phyloP scores from a whole-genome alignment of 2,329 filamentous ascomycete species.

The Phaeoacremonium minimum region DNA sequence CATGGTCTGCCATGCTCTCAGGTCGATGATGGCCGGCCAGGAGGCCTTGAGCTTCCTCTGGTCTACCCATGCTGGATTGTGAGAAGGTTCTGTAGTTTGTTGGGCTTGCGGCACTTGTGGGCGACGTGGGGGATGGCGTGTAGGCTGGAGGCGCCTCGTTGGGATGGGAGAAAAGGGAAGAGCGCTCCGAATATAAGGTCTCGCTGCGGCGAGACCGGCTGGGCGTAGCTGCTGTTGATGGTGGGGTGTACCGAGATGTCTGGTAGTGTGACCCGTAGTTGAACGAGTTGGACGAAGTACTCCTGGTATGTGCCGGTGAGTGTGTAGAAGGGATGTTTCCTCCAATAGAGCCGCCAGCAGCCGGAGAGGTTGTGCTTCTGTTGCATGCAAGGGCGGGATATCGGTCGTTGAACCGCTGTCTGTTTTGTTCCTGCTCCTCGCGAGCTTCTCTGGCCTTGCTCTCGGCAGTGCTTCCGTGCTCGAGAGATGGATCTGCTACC shows the following conservation, averaged over 20 bases:
- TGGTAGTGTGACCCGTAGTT: background rate
- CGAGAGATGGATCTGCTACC: constrained; percentile 42
- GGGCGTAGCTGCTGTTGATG: constrained; percentile 12
- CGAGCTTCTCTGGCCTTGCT: constrained; percentile 41
- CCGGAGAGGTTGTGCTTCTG: too few relatives aligned
- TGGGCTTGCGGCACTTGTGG: constrained; percentile 11
- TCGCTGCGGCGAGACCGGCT: constrained; percentile 13
- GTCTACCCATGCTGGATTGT: constrained; percentile 29
- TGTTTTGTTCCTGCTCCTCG: constrained; percentile 26
- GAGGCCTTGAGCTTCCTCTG: constrained; percentile 32
- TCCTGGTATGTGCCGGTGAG: background rate
- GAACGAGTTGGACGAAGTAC: background rate
- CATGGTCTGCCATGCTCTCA: constrained; percentile 38
- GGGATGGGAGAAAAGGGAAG: constrained; percentile 14
- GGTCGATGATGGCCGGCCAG: constrained; percentile 33
- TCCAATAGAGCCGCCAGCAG: background rate
- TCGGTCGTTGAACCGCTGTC: background rate
- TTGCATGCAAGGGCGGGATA: background rate
- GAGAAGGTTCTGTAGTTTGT: constrained; percentile 41
- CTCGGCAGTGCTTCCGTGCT: constrained; percentile 24
- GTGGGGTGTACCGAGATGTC: constrained; percentile 4
- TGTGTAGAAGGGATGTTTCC: background rate
- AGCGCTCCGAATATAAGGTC: constrained; percentile 25
- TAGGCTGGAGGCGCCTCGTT: constrained; percentile 46
- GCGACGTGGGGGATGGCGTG: constrained; percentile 33